Evolutionary conservation across 208 protist genomes (phyloP), one percentile per base, ranked within the genome.

Genomic region (Trypanosoma boissoni): DNA sequence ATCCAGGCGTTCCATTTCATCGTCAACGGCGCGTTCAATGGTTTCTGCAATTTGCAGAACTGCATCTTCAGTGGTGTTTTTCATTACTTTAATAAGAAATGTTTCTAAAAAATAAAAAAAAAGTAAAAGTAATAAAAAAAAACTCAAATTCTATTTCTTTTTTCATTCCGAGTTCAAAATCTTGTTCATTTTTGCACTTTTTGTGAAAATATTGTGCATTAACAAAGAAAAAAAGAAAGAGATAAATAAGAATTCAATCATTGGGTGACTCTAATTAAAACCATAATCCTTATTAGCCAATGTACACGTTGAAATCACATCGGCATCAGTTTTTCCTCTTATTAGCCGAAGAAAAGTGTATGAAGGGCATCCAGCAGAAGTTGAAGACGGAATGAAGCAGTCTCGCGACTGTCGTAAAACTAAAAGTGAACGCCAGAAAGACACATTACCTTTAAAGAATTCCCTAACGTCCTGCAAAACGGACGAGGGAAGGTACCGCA

Each of bases 1-100:
- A 51, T 97, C 88, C 50, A 96, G 48, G 27, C 68, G 72, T 26
- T 88, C 78, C 29, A 95, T 65, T 54, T 94, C 80, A 68, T 91
- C 79, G 62, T 96, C 90, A 27, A 96, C 71, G 20, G 83, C 83
- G 2, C 83, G 74, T 46, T 96, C 90, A 42, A 96, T 92, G 53
- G 71, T 76, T 66, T 92, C 57, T 42, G 90, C 90, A 18, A 92
- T 81, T 36, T 80, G 72, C 48, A 94, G 63, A 44, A 93, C 27
- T 24, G 74, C 70, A 56, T 96, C 64, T 65, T 93, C 83, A 23
- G 58, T 70, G 20, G 50, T 27, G 21, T 68, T 51, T 0, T 37
- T 52, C 68, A 75, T 76, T 41, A 10, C 50, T 49, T 41, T 21
- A 2, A 23, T 28, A 14, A 58, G n/a, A 52, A 58, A 24, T 49